Conservation (phyloP, 257 asterid genomes). For the Solanum arcanum region DNA sequence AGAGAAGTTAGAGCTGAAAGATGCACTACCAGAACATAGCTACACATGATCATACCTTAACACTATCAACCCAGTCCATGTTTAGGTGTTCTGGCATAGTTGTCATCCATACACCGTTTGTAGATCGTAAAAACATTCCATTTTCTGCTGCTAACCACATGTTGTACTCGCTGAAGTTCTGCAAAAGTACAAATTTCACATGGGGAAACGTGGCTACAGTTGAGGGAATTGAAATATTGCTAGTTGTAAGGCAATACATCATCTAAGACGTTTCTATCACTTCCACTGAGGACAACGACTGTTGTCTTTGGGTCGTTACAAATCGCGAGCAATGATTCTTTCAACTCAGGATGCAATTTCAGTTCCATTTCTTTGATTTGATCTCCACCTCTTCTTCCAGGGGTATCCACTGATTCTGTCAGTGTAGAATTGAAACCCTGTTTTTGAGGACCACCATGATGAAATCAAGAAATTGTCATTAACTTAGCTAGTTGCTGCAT, state of each 20-base stretch:
- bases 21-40: conserved; percentile 3
- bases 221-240: background rate
- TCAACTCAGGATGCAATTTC: conserved; percentile 79
- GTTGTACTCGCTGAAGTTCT: conserved; percentile 80
- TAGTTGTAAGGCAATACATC: conserved; percentile 32
- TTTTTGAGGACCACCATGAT: background rate
- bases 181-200: conserved; percentile 22
- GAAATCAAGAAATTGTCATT: conserved; percentile 4
- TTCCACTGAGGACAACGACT: conserved; percentile 88
- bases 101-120: conserved; percentile 91
- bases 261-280: conserved; percentile 65
- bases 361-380: conserved; percentile 95
- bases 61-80: conserved; percentile 96
- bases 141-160: conserved; percentile 99
- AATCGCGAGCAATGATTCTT: conserved; percentile 46
- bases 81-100: conserved; percentile 97
- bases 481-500: background rate
- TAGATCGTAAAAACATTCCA: conserved; percentile 91
- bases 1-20: conserved; percentile 5
- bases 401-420: conserved; percentile 65
- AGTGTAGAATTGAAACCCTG: conserved; percentile 91
- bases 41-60: conserved; percentile 37
- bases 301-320: conserved; percentile 84
- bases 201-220: background rate
- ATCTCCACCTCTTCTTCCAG: conserved; percentile 82